Conservation (phyloP, 805 yeast genomes). For the Barnettozyma vustinii region DNA sequence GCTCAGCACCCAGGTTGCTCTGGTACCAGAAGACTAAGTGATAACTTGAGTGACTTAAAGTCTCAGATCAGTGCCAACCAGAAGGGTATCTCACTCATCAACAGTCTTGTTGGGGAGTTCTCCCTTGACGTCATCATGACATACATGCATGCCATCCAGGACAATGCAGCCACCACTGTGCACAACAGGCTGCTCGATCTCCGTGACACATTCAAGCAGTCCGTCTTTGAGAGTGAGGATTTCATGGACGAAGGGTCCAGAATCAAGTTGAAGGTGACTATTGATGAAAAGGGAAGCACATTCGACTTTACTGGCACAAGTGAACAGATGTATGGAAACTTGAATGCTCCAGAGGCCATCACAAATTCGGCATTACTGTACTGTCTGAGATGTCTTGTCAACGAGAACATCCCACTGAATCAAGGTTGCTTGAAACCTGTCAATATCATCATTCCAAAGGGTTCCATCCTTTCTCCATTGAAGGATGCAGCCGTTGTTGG, state of each 20-base stretch:
- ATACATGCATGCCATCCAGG: conserved; percentile 80
- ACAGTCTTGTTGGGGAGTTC: conserved; percentile 56
- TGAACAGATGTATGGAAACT: conserved; percentile 81
- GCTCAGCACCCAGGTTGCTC: conserved; percentile 81
- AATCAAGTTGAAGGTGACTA: conserved; percentile 50
- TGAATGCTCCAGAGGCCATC: conserved; percentile 90
- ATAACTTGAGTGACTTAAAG: conserved; percentile 77
- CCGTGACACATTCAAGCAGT: conserved; percentile 35
- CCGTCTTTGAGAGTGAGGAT: conserved; percentile 48
- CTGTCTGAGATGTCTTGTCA: conserved; percentile 78
- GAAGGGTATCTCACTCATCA: conserved; percentile 69
- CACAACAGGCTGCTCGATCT: conserved; percentile 43
- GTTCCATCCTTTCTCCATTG: conserved; percentile 66
- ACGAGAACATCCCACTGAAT: conserved; percentile 85
- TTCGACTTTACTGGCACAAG: conserved; percentile 88
- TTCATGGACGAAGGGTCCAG: conserved; percentile 78
- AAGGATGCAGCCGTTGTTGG: conserved; percentile 90
- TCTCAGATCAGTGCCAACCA: conserved; percentile 89
- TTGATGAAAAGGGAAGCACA: conserved; percentile 47
- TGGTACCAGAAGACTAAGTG: conserved; percentile 80
- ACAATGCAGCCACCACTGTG: conserved; percentile 73
- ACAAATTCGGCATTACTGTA: conserved; percentile 85
- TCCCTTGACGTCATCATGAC: conserved; percentile 51
- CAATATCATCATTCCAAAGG: conserved; percentile 55
- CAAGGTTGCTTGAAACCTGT: conserved; percentile 89